Evolutionary conservation across 306 rosid species (phyloP), one percentile per base, ranked within the genome.

Genomic region (Astragalus membranaceus): DNA sequence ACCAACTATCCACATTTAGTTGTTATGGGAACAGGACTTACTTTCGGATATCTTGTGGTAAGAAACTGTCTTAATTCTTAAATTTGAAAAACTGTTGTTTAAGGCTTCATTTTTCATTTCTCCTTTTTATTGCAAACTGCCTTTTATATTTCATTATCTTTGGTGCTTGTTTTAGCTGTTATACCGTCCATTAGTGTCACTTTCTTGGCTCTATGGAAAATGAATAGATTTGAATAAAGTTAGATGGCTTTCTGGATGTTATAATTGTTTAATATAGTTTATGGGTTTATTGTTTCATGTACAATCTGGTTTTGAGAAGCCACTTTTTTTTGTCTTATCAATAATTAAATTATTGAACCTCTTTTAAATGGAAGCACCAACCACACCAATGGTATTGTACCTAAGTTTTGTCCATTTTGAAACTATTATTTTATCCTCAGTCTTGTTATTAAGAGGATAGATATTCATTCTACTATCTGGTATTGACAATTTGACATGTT

Each of bases 21-120:
- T 50, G 41, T 91, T 6, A 32, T 84, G 77, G 99, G 97, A 85
- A 88, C 90, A 4, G 96, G 96, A 64, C 97, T 91, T 73, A 89
- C 91, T 63, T 94, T 91, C 54, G 97, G 97, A 58, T 95, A 74
- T 71, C 86, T 95, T 65, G 99, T 95, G 92, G 97, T 91, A 77
- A 83, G 86, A 70, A 44, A 64, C 33, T 39, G 52, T 67, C 49
- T 70, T 61, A 60, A 46, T 48, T 67, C 49, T 70, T 61, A 60
- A 46, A 26, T 76, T 44, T 59, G 17, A 56, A 56, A 39, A 46
- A 8, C 8, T n/a, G 43, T 74, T 32, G 14, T 50, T 75, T 51
- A 52, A 60, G 53, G 32, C 57, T 77, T 23, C 54, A 23, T 7
- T 15, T 66, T 55, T 20, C 70, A 56, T 10, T 14, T 35, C 47